These are phyloP conservation scores for Plasmodium sp. DNA, from an alignment of 169 alveolate genomes.

Conservation along the genomic window DNA sequence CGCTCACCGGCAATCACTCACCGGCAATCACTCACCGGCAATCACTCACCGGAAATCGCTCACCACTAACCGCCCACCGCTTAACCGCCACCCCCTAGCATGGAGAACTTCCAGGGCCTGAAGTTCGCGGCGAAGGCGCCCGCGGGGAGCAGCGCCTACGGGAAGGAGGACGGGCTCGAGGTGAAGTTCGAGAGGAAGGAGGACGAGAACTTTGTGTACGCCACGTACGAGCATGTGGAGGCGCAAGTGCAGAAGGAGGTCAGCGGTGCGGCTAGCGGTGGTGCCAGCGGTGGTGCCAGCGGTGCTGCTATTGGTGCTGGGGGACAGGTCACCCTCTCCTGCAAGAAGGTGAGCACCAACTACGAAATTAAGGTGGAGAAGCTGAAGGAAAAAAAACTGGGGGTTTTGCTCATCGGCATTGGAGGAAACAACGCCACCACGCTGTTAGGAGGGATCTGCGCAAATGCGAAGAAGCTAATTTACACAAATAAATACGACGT, in stretches of 20 bases:
- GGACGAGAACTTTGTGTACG: slow-evolving; percentile 22
- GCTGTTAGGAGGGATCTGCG: slow-evolving; percentile 87
- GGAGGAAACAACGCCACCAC: slow-evolving; percentile 95
- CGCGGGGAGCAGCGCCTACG: not conserved
- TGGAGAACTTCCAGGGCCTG: slow-evolving; percentile 26
- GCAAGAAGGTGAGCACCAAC: slow-evolving; percentile 14
- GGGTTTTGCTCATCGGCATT: slow-evolving; percentile 92
- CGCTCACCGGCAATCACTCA: too few relatives aligned
- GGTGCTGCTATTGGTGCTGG: too few relatives aligned
- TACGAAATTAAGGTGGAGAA: slow-evolving; percentile 49
- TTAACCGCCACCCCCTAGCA: not conserved
- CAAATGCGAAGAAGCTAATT: slow-evolving; percentile 85
- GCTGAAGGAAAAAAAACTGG: slow-evolving; percentile 80
- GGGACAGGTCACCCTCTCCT: not conserved
- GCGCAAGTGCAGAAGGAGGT: slow-evolving; percentile 11
- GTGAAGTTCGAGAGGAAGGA: slow-evolving; percentile 12
- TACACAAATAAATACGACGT: slow-evolving; percentile 91
- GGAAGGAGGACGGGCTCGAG: not conserved
- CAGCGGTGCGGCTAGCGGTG: not conserved
- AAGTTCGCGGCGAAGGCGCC: not conserved
- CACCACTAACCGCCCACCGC: not conserved
- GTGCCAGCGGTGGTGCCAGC: too few relatives aligned
- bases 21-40: too few relatives aligned
- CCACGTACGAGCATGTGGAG: slow-evolving; percentile 37
- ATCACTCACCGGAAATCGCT: too few relatives aligned